Evolutionary conservation across 192 early-diverging fungal species (phyloP).

Genomic region (Rhizophagus sp.): DNA sequence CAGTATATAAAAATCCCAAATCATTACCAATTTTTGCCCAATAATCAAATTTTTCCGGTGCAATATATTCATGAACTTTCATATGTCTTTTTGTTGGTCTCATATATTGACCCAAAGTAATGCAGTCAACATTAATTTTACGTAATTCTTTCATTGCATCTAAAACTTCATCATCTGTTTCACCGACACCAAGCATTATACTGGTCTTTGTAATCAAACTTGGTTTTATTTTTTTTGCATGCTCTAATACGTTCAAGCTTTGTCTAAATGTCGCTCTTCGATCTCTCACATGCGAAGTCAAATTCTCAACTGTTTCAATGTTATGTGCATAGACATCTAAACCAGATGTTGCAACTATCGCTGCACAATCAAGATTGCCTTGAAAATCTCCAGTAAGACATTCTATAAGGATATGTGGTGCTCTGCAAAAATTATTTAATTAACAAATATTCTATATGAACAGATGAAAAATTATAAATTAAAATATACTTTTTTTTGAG

Average conservation of each 20-base stretch:
- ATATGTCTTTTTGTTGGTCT: conserved; percentile 98
- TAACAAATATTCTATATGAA: neutral
- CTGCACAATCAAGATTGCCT: conserved; percentile 76
- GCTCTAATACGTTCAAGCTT: conserved; percentile 84
- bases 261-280: conserved; percentile 90
- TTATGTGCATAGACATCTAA: conserved; percentile 99
- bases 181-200: conserved; percentile 97
- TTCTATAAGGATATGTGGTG: conserved; percentile 93
- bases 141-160: conserved; percentile 84
- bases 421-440: conserved; percentile 42
- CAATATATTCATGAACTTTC: conserved; percentile 95
- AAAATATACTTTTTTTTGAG: conserved; percentile 77
- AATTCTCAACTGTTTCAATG: conserved; percentile 92
- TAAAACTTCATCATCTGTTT: conserved; percentile 91
- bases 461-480: neutral
- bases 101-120: conserved; percentile 99
- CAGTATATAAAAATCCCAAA: conserved; percentile 95
- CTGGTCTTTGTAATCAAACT: conserved; percentile 92
- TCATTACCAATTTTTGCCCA: conserved; percentile 79
- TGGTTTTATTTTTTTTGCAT: conserved; percentile 81
- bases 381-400: conserved; percentile 94
- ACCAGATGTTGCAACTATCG: conserved; percentile 83
- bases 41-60: conserved; percentile 88
- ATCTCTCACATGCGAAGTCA: conserved; percentile 91
- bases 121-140: conserved; percentile 82